These are phyloP conservation scores for Orychophragmus violaceus DNA, from an alignment of 345 rosid genomes.

Conservation along the genomic window DNA sequence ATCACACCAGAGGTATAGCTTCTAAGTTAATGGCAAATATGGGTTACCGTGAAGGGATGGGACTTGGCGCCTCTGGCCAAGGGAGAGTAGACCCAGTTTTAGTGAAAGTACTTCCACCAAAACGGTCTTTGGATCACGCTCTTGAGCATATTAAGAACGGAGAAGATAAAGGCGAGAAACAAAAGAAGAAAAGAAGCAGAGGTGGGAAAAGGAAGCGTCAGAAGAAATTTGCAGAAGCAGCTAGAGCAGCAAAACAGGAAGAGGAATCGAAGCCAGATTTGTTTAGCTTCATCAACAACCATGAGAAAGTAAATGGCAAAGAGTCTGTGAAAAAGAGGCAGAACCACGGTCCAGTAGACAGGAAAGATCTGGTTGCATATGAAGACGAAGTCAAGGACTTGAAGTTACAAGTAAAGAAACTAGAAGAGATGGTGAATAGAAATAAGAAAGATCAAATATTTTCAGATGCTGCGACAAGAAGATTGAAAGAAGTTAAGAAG, in stretches of 20 bases:
- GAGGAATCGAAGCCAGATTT: conserved; percentile 67
- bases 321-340: conserved; percentile 39
- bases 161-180: conserved; percentile 38
- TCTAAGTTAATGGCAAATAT: conserved; percentile 96
- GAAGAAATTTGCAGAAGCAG: conserved; percentile 73
- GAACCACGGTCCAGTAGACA: conserved; percentile 45
- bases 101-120: conserved; percentile 76
- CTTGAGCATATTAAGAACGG: conserved; percentile 39
- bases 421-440: conserved; percentile 75
- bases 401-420: conserved; percentile 46
- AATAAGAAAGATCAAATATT: conserved; percentile 75
- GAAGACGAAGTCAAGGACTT: conserved; percentile 72
- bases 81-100: conserved; percentile 79
- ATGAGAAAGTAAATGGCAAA: conserved; percentile 31
- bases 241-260: conserved; percentile 51
- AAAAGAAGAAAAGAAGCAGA: conserved; percentile 61
- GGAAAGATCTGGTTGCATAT: conserved; percentile 61
- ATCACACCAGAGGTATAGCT: conserved; percentile 89
- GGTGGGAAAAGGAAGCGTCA: conserved; percentile 88
- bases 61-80: conserved; percentile 78
- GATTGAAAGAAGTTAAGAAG: conserved; percentile 55
- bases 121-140: conserved; percentile 79
- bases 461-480: conserved; percentile 68
- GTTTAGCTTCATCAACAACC: conserved; percentile 62
- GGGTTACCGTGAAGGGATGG: conserved; percentile 97